Base-by-base conservation (phyloP, 2,329 filamentous ascomycete species). In the Colletotrichum sojae region DNA sequence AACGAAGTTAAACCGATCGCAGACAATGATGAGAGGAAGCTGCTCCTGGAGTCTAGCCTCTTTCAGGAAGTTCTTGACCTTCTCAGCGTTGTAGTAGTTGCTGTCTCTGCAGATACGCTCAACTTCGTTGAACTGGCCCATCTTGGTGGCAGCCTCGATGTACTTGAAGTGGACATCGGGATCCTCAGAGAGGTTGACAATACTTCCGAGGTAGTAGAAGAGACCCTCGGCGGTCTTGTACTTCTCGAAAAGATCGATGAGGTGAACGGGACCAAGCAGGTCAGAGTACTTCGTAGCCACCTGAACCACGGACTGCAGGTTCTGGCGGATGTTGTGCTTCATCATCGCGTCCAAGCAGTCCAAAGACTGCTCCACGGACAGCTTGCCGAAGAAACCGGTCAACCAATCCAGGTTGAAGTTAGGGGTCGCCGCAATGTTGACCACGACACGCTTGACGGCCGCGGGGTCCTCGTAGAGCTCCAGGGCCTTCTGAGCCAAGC, bases 51-150 rank as follows among this genome's bases (percentile, higher is more conserved):
- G 86, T 73, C 91, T 92, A 63, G 96, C 95, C 80, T 99, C 97
- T 85, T 99, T 99, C 71, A 99, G 85, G 89, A 98, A 99, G 85
- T 99, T 99, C 88, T 98, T 98, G 67, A 98, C 94, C 86, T 97
- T 97, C 82, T 98, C 94, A 0, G 94, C 88, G 80, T 98, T 95
- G 83, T 94, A 95, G 77, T 88, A 88, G 79, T 92, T 94, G 86
- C 92, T 97, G 80, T 99, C 96, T 71, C 97, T 91, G 84, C 95
- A 98, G 76, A 99, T 95, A 63, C 96, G 93, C 86, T 99, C 95
- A 20, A 99, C 96, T 78, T 99, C 96, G 73, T 94, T 95, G 77
- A 97, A 90, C 82, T 99, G 95, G 36, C 92, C 91, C 89, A 97
- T 97, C 78, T 91, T 93, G 25, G 95, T 97, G 39, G 97, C 96